These are phyloP conservation scores for Candida stauntonica DNA, from an alignment of 805 yeast genomes.

Conservation along the genomic window DNA sequence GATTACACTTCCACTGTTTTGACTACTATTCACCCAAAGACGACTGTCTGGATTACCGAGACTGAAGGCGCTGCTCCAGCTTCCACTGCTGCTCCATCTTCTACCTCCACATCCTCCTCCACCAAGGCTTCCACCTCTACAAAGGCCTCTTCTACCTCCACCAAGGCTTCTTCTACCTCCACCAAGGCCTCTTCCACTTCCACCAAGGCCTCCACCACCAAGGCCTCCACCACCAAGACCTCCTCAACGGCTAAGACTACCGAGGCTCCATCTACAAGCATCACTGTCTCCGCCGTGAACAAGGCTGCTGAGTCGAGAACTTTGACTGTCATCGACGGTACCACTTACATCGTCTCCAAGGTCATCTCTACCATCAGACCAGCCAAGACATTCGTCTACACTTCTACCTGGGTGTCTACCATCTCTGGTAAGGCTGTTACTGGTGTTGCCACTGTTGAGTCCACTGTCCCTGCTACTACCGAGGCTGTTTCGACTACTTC, in stretches of 20 bases:
- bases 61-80: slow-evolving; percentile 17
- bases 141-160: slow-evolving; percentile 2
- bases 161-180: slow-evolving; percentile 2
- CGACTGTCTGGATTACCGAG: slow-evolving; percentile 26
- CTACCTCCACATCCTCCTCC: slow-evolving; percentile 6
- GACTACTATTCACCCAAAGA: slow-evolving; percentile 21
- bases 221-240: slow-evolving; percentile 1
- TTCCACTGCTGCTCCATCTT: slow-evolving; percentile 1
- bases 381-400: slow-evolving; percentile 22
- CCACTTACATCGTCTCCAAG: slow-evolving; percentile 24
- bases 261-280: not conserved
- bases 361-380: slow-evolving; percentile 25
- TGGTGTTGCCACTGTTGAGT: slow-evolving; percentile 9
- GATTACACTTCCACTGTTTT: slow-evolving; percentile 22
- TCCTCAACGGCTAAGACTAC: slow-evolving; percentile 5
- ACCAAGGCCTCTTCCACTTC: not conserved
- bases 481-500: slow-evolving; percentile 5
- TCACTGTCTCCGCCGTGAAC: not conserved
- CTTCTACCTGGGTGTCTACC: slow-evolving; percentile 21
- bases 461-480: slow-evolving; percentile 11
- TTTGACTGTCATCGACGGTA: slow-evolving; percentile 19
- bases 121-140: slow-evolving; percentile 3
- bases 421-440: slow-evolving; percentile 19
- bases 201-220: slow-evolving; percentile 4
- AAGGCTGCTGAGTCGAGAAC: slow-evolving; percentile 9